Evolutionary conservation across 2,329 filamentous ascomycete genomes (phyloP), one percentile per base, ranked within the genome.

Genomic region (Venturia carpophila): DNA sequence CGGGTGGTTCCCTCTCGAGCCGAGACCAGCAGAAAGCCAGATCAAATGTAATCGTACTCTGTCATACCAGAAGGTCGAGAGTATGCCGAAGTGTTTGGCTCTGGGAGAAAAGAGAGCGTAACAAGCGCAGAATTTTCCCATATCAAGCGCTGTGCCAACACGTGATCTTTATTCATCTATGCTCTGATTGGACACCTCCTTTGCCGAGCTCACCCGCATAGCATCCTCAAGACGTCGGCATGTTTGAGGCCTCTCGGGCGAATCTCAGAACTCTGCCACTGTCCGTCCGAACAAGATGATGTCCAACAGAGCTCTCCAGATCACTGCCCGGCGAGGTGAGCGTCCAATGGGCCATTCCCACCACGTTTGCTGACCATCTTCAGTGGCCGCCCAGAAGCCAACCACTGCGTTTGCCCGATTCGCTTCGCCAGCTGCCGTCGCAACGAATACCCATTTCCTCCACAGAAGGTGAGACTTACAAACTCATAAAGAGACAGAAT

Each of bases 341-440:
- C 21, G 10, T 15, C 30, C 45, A 64, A 43, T 43, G 47, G 13
- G 30, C 52, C 19, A n/a, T 5, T 19, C 15, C 27, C 17, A n/a
- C 21, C n/a, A 37, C 37, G 27, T 41, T 34, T 39, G 49, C 49
- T 56, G 27, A 45, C 39, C 19, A 10, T 56, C 47, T 42, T 39
- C 63, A 64, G 63, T 60, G 63, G 63, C 37, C 37, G 47, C 37
- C 49, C 63, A 64, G 34, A 49, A 55, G 27, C 39, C 64, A 56
- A 61, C 39, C 5, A 65, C n/a, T 62, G 55, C 52, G 21, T 56
- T 65, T 42, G 39, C 64, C 49, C 55, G 42, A 41, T 65, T 65
- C 43, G 64, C 64, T 27, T 52, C 64, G 52, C 64, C 64, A 42
- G 64, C 42, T 30, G 64, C 64, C 17, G 39, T 65, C 55, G 64